Base-by-base conservation (phyloP, 768 basidiomycete genomes). In the Tricholoma furcatifolium region DNA sequence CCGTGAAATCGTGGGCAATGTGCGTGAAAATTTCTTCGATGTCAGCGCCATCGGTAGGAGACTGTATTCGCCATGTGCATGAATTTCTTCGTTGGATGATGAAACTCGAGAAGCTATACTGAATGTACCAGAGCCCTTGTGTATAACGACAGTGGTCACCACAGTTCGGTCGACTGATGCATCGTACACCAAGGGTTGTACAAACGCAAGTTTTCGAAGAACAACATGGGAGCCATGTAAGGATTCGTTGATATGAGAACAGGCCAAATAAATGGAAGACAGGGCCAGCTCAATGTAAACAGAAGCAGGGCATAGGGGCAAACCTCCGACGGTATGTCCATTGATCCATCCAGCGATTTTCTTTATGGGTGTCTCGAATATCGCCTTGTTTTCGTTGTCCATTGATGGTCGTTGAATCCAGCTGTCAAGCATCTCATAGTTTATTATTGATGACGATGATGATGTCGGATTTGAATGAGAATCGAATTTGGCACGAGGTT, bases 261-360 rank as follows among this genome's bases (percentile, higher is more conserved):
- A 62, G 3, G 73, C 60, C 30, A 79, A 68, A 27, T 69, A 53
- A 10, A 80, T 67, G 1, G 76, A 79, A 6, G 79, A 75, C 32
- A 79, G 65, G 0, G 72, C 79, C 38, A 82, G 75, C 56, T 87
- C 84, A 11, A 83, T 62, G 56, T 86, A 86, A 1, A 87, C 76
- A 0, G 84, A 86, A 1, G 83, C 86, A 9, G 87, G 85, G 57
- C 85, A 87, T 4, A 87, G 71, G 0, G 81, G 71, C 31, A 74
- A 50, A 4, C 75, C 80, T 6, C 73, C 78, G 6, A 88, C 84
- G n/a, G 61, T 70, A 52, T 88, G 87, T 0, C 85, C 84, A 18
- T 64, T 55, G 6, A 88, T 82, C 51, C 72, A 75, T 12, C 59
- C 53, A 12, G 70, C 72, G 6, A 88, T 50, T 39, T 65, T 60